Evolutionary conservation across 306 rosid species (phyloP).

Genomic region (Trifolium fragiferum): DNA sequence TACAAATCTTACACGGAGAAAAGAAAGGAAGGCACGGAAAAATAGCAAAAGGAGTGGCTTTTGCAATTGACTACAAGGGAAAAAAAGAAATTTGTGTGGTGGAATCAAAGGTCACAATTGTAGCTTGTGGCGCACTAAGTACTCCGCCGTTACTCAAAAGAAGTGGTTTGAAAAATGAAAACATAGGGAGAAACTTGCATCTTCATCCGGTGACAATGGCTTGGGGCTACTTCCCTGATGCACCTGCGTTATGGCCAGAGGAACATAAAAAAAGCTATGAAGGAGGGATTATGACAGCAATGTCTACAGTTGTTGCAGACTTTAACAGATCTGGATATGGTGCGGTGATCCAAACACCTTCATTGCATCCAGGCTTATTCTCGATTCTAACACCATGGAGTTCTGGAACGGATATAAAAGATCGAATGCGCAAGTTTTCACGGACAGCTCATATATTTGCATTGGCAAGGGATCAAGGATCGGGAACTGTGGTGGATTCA

Average conservation of each 20-base stretch:
- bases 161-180: slow-evolving; percentile 71
- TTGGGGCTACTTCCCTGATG: slow-evolving; percentile 83
- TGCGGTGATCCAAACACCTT: slow-evolving; percentile 74
- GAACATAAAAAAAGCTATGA: slow-evolving; percentile 72
- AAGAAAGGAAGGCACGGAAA: slow-evolving; percentile 51
- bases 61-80: slow-evolving; percentile 51
- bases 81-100: slow-evolving; percentile 60
- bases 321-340: slow-evolving; percentile 65
- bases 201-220: slow-evolving; percentile 86
- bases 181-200: slow-evolving; percentile 74
- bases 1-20: slow-evolving; percentile 52
- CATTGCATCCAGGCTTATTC: slow-evolving; percentile 85
- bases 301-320: slow-evolving; percentile 67
- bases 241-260: slow-evolving; percentile 57
- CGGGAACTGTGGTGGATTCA: slow-evolving; percentile 61
- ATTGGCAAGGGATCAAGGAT: slow-evolving; percentile 78
- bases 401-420: slow-evolving; percentile 64
- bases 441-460: slow-evolving; percentile 83
- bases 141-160: slow-evolving; percentile 67
- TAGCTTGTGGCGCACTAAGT: slow-evolving; percentile 81
- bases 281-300: slow-evolving; percentile 93
- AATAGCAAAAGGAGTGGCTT: slow-evolving; percentile 59
- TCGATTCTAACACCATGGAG: slow-evolving; percentile 82
- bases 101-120: slow-evolving; percentile 74
- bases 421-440: slow-evolving; percentile 64